These are phyloP conservation scores for Mucor circinelloides DNA, from an alignment of 371 early-diverging fungal species.

Conservation along the genomic window DNA sequence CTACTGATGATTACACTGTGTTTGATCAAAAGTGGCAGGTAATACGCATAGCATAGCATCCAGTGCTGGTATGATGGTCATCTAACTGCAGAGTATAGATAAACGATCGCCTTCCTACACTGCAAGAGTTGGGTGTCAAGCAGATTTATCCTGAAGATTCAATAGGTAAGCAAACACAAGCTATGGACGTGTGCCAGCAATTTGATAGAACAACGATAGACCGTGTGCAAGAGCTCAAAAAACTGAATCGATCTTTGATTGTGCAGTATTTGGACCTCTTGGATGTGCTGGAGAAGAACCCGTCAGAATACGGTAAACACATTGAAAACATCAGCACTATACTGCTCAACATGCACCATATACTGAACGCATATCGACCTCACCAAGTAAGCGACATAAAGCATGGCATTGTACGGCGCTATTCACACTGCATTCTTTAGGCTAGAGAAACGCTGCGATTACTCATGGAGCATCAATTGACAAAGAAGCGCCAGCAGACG, in stretches of 20 bases:
- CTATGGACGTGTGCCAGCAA: not conserved
- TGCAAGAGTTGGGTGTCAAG: conserved; percentile 66
- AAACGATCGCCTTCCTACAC: conserved; percentile 59
- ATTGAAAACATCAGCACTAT: conserved; percentile 70
- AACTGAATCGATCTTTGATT: conserved; percentile 71
- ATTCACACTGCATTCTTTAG: conserved; percentile 12
- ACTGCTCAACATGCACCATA: conserved; percentile 75
- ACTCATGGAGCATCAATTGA: conserved; percentile 72
- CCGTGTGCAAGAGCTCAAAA: conserved; percentile 72
- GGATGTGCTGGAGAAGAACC: conserved; percentile 58
- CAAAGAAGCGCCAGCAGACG: conserved; percentile 54
- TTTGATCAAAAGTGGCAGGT: conserved; percentile 80
- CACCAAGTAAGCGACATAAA: conserved; percentile 54
- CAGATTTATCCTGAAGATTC: conserved; percentile 66
- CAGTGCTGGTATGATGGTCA: too few species aligned
- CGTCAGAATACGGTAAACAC: conserved; percentile 57
- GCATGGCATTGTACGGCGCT: not conserved
- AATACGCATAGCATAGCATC: not conserved
- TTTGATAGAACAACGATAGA: conserved; percentile 38
- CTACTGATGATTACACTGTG: conserved; percentile 62
- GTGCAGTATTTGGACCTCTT: conserved; percentile 71
- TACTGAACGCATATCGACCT: conserved; percentile 72
- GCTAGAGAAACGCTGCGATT: conserved; percentile 73
- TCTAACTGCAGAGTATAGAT: conserved; percentile 35
- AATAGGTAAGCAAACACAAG: conserved; percentile 35